Evolutionary conservation across 345 rosid species (phyloP).

Genomic region (Aquilaria sinensis): DNA sequence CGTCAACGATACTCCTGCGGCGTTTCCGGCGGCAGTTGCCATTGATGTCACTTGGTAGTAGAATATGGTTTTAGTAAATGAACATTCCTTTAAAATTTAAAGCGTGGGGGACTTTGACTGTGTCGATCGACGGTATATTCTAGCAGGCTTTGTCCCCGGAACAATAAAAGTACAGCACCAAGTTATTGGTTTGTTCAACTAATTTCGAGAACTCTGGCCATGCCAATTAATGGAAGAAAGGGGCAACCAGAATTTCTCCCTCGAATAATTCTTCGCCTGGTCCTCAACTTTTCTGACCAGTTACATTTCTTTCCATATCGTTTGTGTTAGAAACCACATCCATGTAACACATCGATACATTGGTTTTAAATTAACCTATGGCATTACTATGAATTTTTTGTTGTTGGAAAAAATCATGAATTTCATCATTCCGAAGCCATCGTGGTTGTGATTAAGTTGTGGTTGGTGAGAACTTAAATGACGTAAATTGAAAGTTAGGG

Average conservation of each 20-base stretch:
- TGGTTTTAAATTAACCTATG: too few species aligned
- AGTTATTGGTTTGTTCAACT: conserved; percentile 22
- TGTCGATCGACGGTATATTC: neutral
- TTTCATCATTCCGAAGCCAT: too few species aligned
- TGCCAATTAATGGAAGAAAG: neutral
- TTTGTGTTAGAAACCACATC: too few species aligned
- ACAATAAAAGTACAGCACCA: neutral
- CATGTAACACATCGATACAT: too few species aligned
- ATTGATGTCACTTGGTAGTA: conserved; percentile 14
- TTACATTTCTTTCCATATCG: too few species aligned
- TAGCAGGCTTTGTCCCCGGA: neutral
- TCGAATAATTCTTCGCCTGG: too few species aligned
- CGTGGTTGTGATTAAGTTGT: neutral
- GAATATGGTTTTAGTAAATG: neutral
- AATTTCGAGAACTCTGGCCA: conserved; percentile 2
- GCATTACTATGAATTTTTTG: too few species aligned
- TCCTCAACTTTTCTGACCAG: too few species aligned
- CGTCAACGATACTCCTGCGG: neutral
- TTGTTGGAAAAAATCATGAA: too few species aligned
- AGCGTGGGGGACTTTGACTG: neutral
- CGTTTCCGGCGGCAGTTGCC: conserved; percentile 6
- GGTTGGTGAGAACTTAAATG: neutral
- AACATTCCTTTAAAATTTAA: neutral
- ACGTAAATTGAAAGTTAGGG: too few species aligned
- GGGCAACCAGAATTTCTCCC: neutral